Evolutionary conservation across 805 yeast species (phyloP).

Genomic region (Lipomyces orientalis): DNA sequence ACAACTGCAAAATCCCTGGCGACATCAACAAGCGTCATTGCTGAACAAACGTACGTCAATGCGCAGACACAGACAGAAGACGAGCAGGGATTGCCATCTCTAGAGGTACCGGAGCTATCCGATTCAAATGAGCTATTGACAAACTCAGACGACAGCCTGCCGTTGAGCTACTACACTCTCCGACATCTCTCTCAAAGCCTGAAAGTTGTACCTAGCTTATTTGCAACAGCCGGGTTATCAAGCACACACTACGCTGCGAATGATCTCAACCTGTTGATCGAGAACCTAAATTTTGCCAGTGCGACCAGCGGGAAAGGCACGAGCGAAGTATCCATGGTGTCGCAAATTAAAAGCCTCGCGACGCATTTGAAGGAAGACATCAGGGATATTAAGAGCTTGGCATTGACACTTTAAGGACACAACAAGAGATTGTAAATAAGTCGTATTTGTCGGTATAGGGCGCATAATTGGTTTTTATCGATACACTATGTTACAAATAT

Average conservation of each 20-base stretch:
- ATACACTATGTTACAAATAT: constrained; percentile 8
- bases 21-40: neutral
- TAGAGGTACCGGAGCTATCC: neutral
- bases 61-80: constrained; percentile 34
- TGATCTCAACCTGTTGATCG: constrained; percentile 23
- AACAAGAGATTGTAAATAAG: neutral
- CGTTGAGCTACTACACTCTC: constrained; percentile 18
- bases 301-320: neutral
- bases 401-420: constrained; percentile 16
- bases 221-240: constrained; percentile 13
- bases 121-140: constrained; percentile 2
- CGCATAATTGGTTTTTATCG: neutral
- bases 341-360: constrained; percentile 15
- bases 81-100: neutral
- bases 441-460: neutral
- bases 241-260: constrained; percentile 25
- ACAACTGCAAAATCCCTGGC: neutral
- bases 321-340: constrained; percentile 12
- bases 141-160: constrained; percentile 4
- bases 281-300: constrained; percentile 13
- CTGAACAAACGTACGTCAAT: constrained; percentile 15
- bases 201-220: constrained; percentile 9
- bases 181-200: constrained; percentile 11
- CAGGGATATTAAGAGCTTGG: constrained; percentile 31
- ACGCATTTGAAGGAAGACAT: constrained; percentile 31